Percentiles rank a stretch among this genome's conserved stretches.
These are phyloP conservation scores for Trichoderma lentiforme DNA, from an alignment of 2,329 filamentous ascomycete species.

Conservation along the genomic window DNA sequence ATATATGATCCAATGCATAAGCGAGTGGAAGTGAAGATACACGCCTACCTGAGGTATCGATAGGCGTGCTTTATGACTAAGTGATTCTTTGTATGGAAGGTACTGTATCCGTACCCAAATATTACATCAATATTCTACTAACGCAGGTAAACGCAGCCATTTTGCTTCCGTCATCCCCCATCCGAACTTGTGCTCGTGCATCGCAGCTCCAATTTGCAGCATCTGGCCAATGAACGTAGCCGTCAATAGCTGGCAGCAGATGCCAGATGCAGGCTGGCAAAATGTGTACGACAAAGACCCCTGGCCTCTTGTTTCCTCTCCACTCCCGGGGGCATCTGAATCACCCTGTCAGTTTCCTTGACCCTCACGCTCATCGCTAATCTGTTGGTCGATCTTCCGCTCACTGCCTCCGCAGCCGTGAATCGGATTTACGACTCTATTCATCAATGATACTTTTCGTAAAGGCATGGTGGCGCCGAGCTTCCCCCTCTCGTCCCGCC, in stretches of 20 bases:
- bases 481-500: constrained; percentile 1
- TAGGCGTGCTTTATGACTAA: not conserved
- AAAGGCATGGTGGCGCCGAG: constrained; percentile 13
- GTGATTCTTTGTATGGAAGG: not conserved
- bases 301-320: not conserved
- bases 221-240: not conserved
- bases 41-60: not conserved
- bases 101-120: not conserved
- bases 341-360: not conserved
- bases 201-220: not conserved
- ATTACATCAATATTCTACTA: not conserved
- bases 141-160: not conserved
- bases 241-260: not conserved
- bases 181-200: not conserved
- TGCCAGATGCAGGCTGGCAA: not conserved
- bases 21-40: not conserved
- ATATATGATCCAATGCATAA: not conserved
- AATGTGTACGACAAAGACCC: not conserved
- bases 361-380: not conserved
- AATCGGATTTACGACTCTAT: not conserved
- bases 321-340: not conserved
- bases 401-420: not conserved
- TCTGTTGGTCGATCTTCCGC: constrained; percentile 11
- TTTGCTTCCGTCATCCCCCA: not conserved
- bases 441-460: not conserved